Percentiles rank a stretch among this genome's conserved stretches.
Evolutionary conservation across 352 stramenopile genomes (phyloP).

Genomic region (Thalassiosira mediterranea): DNA sequence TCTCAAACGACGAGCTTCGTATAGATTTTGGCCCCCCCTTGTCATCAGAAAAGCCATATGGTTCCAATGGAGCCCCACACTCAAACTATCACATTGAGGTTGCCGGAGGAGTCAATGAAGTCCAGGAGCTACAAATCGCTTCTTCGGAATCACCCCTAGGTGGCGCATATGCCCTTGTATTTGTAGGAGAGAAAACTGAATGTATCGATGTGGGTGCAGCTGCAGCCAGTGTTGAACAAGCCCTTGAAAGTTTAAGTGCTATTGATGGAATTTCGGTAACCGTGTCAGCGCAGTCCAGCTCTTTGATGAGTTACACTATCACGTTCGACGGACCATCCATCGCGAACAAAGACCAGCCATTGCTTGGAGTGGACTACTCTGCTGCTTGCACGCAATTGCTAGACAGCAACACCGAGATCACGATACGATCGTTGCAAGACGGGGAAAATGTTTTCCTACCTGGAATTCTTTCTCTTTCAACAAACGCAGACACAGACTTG

Average conservation of each 20-base stretch:
- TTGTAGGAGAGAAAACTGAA: constrained; percentile 57
- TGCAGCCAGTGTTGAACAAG: constrained; percentile 73
- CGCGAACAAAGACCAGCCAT: constrained; percentile 29
- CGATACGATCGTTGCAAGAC: constrained; percentile 30
- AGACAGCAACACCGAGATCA: constrained; percentile 23
- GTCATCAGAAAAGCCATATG: constrained; percentile 48
- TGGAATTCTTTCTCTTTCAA: constrained; percentile 49
- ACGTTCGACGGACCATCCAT: constrained; percentile 45
- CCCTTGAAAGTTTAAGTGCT: constrained; percentile 88
- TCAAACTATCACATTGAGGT: constrained; percentile 73
- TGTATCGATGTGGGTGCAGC: constrained; percentile 68
- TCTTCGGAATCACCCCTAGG: constrained; percentile 26
- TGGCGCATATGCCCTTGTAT: constrained; percentile 36
- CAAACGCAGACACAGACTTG: constrained; percentile 27
- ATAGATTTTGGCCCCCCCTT: constrained; percentile 64
- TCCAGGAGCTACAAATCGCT: constrained; percentile 56
- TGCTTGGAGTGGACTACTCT: constrained; percentile 29
- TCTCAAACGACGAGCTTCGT: constrained; percentile 39
- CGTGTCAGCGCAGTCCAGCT: constrained; percentile 17
- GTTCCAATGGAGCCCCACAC: constrained; percentile 60
- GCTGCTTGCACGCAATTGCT: constrained; percentile 22
- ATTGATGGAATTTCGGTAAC: constrained; percentile 87
- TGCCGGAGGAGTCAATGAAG: constrained; percentile 48
- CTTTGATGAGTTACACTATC: constrained; percentile 44
- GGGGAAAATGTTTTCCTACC: constrained; percentile 33